Evolutionary conservation across 1,139 yeast genomes (phyloP), one percentile per base, ranked within the genome.

Genomic region (Geotrichum macrosporum): DNA sequence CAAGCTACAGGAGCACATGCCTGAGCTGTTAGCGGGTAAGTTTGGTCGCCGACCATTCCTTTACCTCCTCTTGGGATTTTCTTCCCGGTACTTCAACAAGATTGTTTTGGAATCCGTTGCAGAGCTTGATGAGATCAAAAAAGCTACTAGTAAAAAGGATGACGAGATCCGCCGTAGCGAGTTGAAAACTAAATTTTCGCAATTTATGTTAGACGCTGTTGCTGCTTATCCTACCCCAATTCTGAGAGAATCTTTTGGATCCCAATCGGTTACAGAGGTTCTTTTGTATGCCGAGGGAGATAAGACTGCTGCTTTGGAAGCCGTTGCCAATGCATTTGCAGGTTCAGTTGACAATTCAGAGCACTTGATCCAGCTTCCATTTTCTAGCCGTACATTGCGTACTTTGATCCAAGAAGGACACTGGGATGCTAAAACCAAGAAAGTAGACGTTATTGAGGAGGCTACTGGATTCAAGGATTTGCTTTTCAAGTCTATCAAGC

Each of bases 41-140:
- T 84, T 76, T 61, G 87, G 92, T 33, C 79, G 98, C 70, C 80
- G 96, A 66, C 96, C 97, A 33, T 79, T 89, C 61, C 68, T 92
- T 50, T 89, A 87, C 65, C 36, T 50, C 4, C 70, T 89, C 51
- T 72, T 89, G 54, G 76, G 81, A 53, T 73, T 84, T 52, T 85
- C 83, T 57, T 86, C 89, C 27, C 82, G 84, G 61, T 89, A 82
- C 66, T 89, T 92, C 67, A 76, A 85, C 29, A 94, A 94, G 45
- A 64, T 72, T 19, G 76, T 78, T 32, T 75, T 80, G 62, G 77
- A 77, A 45, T 80, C 81, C 48, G 70, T 88, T 50, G 63, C 68
- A 39, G 75, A 69, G 57, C 81, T 84, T 61, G 77, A 81, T 60
- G 77, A 75, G 55, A 65, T 83, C 63, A 86, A 95, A 31, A 63